A percentile compares a stretch with the other conserved stretches of the same genome.
These are phyloP conservation scores for Solanum chiquidenum DNA, from an alignment of 257 asterid species.

Conservation along the genomic window DNA sequence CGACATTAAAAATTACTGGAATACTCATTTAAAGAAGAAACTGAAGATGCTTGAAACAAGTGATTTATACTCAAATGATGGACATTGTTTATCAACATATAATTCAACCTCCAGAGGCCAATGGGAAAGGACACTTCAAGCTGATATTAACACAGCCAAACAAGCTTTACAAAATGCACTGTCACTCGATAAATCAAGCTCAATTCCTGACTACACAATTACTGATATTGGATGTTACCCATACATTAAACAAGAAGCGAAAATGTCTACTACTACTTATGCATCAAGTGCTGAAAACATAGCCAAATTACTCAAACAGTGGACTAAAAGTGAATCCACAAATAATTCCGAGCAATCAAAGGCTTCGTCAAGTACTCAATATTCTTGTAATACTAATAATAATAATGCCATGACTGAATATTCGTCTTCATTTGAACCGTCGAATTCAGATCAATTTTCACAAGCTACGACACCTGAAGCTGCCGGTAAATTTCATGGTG, in stretches of 20 bases:
- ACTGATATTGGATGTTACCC: neutral
- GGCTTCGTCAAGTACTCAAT: slow-evolving; percentile 32
- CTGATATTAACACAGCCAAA: slow-evolving; percentile 73
- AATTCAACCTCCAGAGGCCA: slow-evolving; percentile 56
- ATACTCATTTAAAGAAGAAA: slow-evolving; percentile 86
- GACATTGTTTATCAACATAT: slow-evolving; percentile 6
- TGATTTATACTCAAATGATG: neutral
- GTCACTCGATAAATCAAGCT: slow-evolving; percentile 21
- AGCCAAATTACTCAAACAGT: slow-evolving; percentile 54
- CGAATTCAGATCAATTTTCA: slow-evolving; percentile 39
- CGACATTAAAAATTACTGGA: slow-evolving; percentile 92
- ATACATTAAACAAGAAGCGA: neutral
- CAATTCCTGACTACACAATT: neutral
- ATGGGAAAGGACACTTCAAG: slow-evolving; percentile 80
- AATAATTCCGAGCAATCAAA: slow-evolving; percentile 16
- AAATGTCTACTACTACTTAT: slow-evolving; percentile 16
- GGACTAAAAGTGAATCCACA: slow-evolving; percentile 34
- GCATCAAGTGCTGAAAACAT: slow-evolving; percentile 88
- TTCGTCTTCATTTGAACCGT: slow-evolving; percentile 9
- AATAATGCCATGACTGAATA: slow-evolving; percentile 4
- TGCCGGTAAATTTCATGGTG: slow-evolving; percentile 17
- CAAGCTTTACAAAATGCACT: slow-evolving; percentile 82
- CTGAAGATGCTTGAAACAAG: slow-evolving; percentile 31
- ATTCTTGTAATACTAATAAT: slow-evolving; percentile 13
- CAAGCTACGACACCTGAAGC: slow-evolving; percentile 37